A percentile compares a stretch with the other conserved stretches of the same genome.
These are phyloP conservation scores for Ceratocystis huliohia DNA, from an alignment of 2,329 filamentous ascomycete genomes.

Conservation along the genomic window DNA sequence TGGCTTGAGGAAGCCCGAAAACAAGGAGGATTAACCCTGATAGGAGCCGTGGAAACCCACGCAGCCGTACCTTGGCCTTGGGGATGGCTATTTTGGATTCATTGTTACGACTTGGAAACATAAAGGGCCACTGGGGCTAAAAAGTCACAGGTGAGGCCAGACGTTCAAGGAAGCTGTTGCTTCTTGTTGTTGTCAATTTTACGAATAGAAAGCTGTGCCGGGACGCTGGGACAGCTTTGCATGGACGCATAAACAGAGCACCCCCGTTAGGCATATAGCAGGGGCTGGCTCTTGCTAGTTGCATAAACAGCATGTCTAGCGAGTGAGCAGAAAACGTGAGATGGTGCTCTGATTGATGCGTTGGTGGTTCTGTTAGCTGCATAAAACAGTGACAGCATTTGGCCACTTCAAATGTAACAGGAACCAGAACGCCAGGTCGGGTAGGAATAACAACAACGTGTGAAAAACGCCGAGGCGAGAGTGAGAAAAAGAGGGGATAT, in stretches of 20 bases:
- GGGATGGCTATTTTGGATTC: background rate
- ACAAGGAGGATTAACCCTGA: background rate
- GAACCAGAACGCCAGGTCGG: background rate
- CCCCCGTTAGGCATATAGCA: background rate
- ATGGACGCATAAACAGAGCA: background rate
- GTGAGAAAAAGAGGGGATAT: background rate
- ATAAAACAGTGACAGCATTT: background rate
- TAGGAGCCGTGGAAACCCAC: background rate
- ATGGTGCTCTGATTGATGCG: background rate
- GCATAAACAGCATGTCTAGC: background rate
- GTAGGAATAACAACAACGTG: background rate
- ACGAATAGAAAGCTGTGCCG: background rate
- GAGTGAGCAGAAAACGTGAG: too few species aligned
- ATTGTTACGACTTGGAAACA: background rate
- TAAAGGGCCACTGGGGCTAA: background rate
- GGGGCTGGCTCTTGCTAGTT: background rate
- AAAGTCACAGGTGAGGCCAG: background rate
- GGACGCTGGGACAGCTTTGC: background rate
- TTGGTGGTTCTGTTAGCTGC: background rate
- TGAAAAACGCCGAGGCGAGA: background rate
- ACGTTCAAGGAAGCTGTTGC: background rate
- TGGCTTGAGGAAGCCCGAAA: background rate
- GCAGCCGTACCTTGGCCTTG: too few species aligned
- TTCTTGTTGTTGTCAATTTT: background rate
- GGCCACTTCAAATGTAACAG: conserved; percentile 1